Evolutionary conservation across 2,329 filamentous ascomycete genomes (phyloP), one percentile per base, ranked within the genome.

Genomic region (Dothidotthia symphoricarpi): DNA sequence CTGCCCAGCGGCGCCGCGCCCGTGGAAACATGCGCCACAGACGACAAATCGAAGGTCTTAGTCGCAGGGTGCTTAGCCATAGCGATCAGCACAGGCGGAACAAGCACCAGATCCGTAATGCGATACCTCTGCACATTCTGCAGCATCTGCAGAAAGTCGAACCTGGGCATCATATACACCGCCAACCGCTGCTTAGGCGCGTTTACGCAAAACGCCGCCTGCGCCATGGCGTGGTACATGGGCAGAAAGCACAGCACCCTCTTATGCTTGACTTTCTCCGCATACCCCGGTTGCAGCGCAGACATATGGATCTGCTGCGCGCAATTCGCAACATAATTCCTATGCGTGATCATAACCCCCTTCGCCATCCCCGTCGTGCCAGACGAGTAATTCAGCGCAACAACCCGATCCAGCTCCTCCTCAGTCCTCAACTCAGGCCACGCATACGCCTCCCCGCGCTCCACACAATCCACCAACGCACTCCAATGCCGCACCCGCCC

Each of bases 311-410:
- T 70, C 12, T 80, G 77, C 42, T 85, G 81, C 11, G 71, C 54
- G 49, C 80, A 77, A 59, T 91, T 91, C 45, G 86, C 76, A 28
- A 89, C 77, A 55, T 88, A 86, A 51, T 88, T 85, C 43, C 74
- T 71, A 65, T 94, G 88, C n/a, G 82, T 81, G 48, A 93, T 85
- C 66, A 86, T 81, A 11, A 93, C 88, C 9, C 88, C 88, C 63
- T 94, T 94, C 8, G 88, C 86, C 3, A 88, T 75, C 6, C 88
- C 88, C 2, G 88, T 94, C 1, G 85, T 90, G 9, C 87, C 81
- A 19, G 78, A 83, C 48, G 81, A 86, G 67, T 91, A 94, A 65
- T 94, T 93, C 45, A 94, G 76, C 6, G 80, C 83, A 50, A 83
- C 80, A 1, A 79, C 78, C 4, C 75, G 74, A 38, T 74, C 51